A percentile compares a stretch with the other conserved stretches of the same genome.
phyloP scores from a whole-genome alignment of 768 basidiomycete species.

The Cyathus striatus region DNA sequence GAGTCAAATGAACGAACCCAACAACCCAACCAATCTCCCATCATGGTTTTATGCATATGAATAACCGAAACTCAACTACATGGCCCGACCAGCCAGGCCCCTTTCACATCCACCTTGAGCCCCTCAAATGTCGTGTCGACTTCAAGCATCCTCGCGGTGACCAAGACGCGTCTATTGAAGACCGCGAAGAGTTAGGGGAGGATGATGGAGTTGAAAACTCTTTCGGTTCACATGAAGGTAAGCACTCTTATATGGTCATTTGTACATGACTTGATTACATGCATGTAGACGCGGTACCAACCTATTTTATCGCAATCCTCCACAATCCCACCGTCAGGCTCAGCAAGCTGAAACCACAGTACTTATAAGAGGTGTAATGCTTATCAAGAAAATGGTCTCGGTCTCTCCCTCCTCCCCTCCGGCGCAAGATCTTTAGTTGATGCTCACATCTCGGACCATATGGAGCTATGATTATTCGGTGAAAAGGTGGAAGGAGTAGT shows the following conservation, averaged over 20 bases:
- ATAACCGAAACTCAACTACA: no score
- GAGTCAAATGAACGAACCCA: no score
- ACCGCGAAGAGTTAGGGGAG: background rate
- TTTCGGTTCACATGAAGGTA: no score
- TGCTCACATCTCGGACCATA: background rate
- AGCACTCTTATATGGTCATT: background rate
- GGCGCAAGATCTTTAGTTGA: background rate
- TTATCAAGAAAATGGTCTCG: background rate
- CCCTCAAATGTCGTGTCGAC: background rate
- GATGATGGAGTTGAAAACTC: background rate
- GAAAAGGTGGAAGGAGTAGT: background rate
- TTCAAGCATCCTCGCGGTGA: background rate
- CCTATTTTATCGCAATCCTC: background rate
- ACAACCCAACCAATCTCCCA: no score
- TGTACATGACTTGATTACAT: no score
- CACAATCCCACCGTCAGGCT: no score
- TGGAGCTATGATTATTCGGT: background rate
- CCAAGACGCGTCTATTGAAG: background rate
- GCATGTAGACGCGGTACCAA: no score
- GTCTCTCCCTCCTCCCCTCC: no score
- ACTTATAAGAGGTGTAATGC: background rate
- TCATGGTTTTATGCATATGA: no score
- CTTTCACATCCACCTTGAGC: background rate
- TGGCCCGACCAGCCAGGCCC: background rate
- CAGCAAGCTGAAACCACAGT: background rate